phyloP scores from a whole-genome alignment of 768 basidiomycete species.

The Wakefieldia striispora region DNA sequence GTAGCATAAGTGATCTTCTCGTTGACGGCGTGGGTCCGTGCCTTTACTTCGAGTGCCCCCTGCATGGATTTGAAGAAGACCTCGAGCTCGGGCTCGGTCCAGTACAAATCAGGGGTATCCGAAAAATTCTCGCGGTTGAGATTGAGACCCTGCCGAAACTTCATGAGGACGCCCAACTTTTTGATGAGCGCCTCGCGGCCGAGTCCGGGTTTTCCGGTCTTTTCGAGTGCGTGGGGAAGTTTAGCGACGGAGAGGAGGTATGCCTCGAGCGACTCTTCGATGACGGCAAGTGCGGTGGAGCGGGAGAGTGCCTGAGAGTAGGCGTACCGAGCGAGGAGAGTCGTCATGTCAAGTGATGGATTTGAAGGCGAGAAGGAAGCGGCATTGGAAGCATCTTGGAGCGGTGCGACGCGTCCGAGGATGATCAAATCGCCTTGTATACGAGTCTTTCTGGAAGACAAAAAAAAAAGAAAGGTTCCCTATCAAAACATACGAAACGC shows the following conservation, averaged over 20 bases:
- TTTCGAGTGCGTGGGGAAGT: conserved; percentile 71
- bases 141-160: conserved; percentile 89
- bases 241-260: conserved; percentile 82
- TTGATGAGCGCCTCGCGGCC: conserved; percentile 80
- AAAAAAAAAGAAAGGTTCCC: not conserved
- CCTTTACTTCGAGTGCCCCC: conserved; percentile 81
- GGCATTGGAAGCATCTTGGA: conserved; percentile 50
- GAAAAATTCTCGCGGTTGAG: conserved; percentile 86
- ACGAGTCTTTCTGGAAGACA: conserved; percentile 62
- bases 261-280: conserved; percentile 81
- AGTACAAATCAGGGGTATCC: conserved; percentile 90
- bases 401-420: conserved; percentile 64
- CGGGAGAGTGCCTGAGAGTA: conserved; percentile 90
- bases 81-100: conserved; percentile 91
- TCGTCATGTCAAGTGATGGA: conserved; percentile 61
- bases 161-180: conserved; percentile 89
- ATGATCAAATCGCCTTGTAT: conserved; percentile 92
- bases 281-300: conserved; percentile 80
- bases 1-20: conserved; percentile 92
- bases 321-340: conserved; percentile 83
- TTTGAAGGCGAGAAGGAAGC: conserved; percentile 46
- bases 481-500: not conserved
- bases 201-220: conserved; percentile 83
- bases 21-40: conserved; percentile 78
- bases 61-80: conserved; percentile 84